Conservation (phyloP, 2,329 filamentous ascomycete genomes). For the Celoporthe dispersa region DNA sequence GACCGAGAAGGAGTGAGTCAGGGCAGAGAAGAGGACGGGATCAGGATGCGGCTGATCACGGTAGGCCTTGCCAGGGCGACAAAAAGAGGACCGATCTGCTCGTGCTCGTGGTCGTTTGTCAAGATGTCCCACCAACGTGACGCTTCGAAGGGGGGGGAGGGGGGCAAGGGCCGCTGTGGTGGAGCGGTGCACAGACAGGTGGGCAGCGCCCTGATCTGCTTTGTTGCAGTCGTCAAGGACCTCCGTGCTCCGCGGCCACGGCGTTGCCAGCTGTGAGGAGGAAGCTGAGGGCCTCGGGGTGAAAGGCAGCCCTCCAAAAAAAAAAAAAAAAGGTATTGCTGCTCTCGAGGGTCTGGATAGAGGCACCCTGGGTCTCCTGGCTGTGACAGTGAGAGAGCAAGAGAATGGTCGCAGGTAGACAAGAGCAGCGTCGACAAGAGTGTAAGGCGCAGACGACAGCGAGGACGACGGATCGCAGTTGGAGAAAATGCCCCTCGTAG, state of each 20-base stretch:
- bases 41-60: background rate
- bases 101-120: conserved; percentile 1
- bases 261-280: background rate
- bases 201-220: background rate
- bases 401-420: background rate
- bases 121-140: conserved; percentile 20
- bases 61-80: background rate
- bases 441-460: background rate
- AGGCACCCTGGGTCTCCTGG: background rate
- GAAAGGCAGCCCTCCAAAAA: background rate
- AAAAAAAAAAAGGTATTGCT: background rate
- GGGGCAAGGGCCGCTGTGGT: background rate
- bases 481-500: background rate
- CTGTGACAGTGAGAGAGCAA: background rate
- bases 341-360: background rate
- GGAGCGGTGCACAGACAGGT: conserved; percentile 19
- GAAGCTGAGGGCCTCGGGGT: background rate
- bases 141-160: conserved; percentile 2
- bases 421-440: background rate
- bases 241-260: conserved; percentile 1
- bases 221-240: background rate
- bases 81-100: conserved; percentile 10
- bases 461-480: background rate
- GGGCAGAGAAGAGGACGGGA: background rate
- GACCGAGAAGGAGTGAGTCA: conserved; percentile 9